Evolutionary conservation across 495 filamentous ascomycete species (phyloP), one percentile per base, ranked within the genome.

Genomic region (Choiromyces venosus): DNA sequence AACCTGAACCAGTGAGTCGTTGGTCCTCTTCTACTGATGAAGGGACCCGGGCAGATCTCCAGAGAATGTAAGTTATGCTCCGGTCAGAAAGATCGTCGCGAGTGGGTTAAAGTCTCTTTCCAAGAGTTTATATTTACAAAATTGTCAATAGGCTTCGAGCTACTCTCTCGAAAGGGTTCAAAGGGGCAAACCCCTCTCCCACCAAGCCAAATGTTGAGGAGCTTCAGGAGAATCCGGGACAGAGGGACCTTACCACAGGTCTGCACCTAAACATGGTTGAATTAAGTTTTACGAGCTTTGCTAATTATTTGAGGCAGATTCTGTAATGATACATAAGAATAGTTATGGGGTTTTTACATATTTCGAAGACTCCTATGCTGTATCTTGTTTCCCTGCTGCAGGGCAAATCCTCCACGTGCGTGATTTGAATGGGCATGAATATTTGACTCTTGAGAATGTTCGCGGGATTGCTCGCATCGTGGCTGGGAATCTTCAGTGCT

Each of bases 321-420:
- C 25, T 33, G 12, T 1, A 4, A 29, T 16, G 52, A 33, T 33
- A 7, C 14, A 29, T 33, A 29, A 16, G 52, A 3, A 0, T 14
- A 33, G 52, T 9, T 14, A 61, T 44, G 37, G 74, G 16, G 76
- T 74, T 6, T 77, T 77, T 14, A 66, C 52, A 33, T 65, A 77
- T 66, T 73, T 77, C 36, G 36, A 4, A 19, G 42, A 66, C 9
- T 64, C 69, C 37, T 37, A 71, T 25, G 33, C 56, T 33, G 14
- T 61, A 21, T 73, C 76, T 67, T 65, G 66, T 9, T 69, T 61
- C n/a, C 75, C 75, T 46, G 37, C 36, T 29, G 40, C 52, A 10
- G 72, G 76, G 4, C 74, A 77, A 19, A 40, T 77, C 21, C 66
- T 77, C 37, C 75, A 77, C 36, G 37, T 77, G n/a, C 74, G 74